A percentile compares a stretch with the other conserved stretches of the same genome.
These are phyloP conservation scores for Ceraceosorus bombacis DNA, from an alignment of 1,284 basidiomycete species.

Conservation along the genomic window DNA sequence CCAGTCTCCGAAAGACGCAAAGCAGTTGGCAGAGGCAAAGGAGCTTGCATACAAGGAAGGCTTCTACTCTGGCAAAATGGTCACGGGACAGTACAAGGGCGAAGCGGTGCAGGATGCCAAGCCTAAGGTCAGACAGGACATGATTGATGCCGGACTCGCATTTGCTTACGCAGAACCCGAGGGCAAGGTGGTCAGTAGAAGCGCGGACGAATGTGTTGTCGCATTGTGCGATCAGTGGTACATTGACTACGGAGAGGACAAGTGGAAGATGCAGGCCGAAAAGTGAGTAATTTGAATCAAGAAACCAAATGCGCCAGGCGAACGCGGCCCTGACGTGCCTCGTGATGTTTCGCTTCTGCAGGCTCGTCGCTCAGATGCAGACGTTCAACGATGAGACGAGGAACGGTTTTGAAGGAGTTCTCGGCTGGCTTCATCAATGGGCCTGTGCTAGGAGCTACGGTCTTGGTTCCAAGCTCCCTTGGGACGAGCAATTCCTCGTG, in stretches of 20 bases:
- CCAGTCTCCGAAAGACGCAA: slow-evolving; percentile 79
- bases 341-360: slow-evolving; percentile 50
- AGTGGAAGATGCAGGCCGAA: slow-evolving; percentile 79
- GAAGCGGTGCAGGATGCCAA: slow-evolving; percentile 82
- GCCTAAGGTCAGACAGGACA: slow-evolving; percentile 71
- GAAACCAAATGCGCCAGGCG: not conserved
- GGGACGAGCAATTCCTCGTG: slow-evolving; percentile 93
- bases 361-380: slow-evolving; percentile 73
- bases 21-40: slow-evolving; percentile 86
- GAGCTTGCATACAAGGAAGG: slow-evolving; percentile 98
- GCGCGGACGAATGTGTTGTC: slow-evolving; percentile 91
- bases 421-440: slow-evolving; percentile 97
- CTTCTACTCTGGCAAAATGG: slow-evolving; percentile 87
- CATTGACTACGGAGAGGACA: slow-evolving; percentile 86
- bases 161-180: slow-evolving; percentile 95
- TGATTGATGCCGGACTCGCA: slow-evolving; percentile 72
- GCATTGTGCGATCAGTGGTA: slow-evolving; percentile 99
- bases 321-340: not conserved
- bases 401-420: slow-evolving; percentile 80
- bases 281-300: slow-evolving; percentile 50
- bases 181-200: slow-evolving; percentile 78
- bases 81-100: slow-evolving; percentile 80
- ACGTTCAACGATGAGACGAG: slow-evolving; percentile 81
- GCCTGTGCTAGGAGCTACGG: slow-evolving; percentile 96
- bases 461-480: slow-evolving; percentile 88